phyloP scores from a whole-genome alignment of 148 eudicot species.

The Chenopodium quinoa region DNA sequence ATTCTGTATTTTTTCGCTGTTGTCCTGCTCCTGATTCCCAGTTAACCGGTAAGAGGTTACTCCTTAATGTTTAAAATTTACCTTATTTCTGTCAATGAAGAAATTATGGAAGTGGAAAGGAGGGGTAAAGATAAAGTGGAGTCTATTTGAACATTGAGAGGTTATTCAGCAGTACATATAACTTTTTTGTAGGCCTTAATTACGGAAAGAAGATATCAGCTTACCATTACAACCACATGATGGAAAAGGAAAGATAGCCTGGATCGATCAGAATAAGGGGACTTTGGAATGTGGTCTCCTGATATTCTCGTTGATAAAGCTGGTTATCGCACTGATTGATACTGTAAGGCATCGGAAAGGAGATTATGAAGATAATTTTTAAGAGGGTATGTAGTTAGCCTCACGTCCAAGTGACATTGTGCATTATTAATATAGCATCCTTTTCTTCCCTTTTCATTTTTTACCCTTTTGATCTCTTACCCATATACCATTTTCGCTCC shows the following conservation, averaged over 20 bases:
- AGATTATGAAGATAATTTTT: slow-evolving; percentile 13
- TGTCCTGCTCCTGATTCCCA: slow-evolving; percentile 70
- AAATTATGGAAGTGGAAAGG: neutral
- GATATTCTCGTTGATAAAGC: slow-evolving; percentile 17
- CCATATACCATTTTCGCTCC: neutral
- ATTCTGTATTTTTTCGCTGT: slow-evolving; percentile 64
- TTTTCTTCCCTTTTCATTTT: slow-evolving; percentile 14
- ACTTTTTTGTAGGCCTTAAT: slow-evolving; percentile 32
- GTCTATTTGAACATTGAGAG: neutral
- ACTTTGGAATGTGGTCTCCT: slow-evolving; percentile 34
- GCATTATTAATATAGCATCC: slow-evolving; percentile 19
- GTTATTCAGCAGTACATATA: neutral
- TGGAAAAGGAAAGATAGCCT: slow-evolving; percentile 18
- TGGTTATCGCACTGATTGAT: slow-evolving; percentile 5
- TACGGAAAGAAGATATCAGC: neutral
- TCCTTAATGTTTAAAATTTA: neutral
- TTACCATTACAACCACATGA: slow-evolving; percentile 10
- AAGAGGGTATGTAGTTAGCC: slow-evolving; percentile 15
- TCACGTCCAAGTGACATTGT: neutral
- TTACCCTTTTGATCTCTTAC: neutral
- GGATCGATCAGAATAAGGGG: slow-evolving; percentile 27
- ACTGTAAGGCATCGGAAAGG: slow-evolving; percentile 9
- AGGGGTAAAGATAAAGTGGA: neutral
- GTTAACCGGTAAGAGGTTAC: slow-evolving; percentile 51
- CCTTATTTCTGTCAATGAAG: neutral